Evolutionary conservation across 352 stramenopile species (phyloP), one percentile per base, ranked within the genome.

Genomic region (Blastocystis sp.): DNA sequence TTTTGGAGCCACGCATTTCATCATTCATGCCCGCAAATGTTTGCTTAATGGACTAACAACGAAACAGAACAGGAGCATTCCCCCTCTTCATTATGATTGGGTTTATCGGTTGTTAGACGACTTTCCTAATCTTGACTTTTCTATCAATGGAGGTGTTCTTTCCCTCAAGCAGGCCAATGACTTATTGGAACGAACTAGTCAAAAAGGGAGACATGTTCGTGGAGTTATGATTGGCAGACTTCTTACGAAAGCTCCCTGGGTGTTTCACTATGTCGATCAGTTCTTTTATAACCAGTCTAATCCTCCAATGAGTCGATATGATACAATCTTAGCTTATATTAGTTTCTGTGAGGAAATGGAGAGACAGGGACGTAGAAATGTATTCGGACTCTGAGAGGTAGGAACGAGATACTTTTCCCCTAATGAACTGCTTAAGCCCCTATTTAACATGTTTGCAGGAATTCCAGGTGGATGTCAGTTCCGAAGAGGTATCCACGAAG

Each of bases 1-100:
- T 19, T 29, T 54, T 19, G 71, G 71, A 27, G 35, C 32, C 11
- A 57, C 14, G 1, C 52, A 83, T 27, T 83, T 69, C 19, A 83
- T 83, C 46, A 83, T 83, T 83, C 71, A 83, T 29, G 71, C 71
- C 11, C 24, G 71, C 24, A 83, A 83, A 43, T 83, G 71, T 69
- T 29, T 83, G 9, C 42, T 83, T 27, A 27, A 69, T n/a, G 71
- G 71, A 24, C 32, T 83, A 14, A 46, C 71, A 24, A 39, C 42
- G 14, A 83, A 83, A 27, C 32, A 83, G 32, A 83, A 83, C 32
- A 35, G 71, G 7, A 61, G 21, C 29, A 43, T 83, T 37, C 71
- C 71, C 9, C 52, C 52, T 19, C 57, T 83, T 5, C 52, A 59
- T 27, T 83, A 83, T 19, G 71, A 83, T 16, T 83, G 71, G 71